Base-by-base conservation (phyloP, 78 protist genomes). In the Dictyostelium brefeldianum region DNA sequence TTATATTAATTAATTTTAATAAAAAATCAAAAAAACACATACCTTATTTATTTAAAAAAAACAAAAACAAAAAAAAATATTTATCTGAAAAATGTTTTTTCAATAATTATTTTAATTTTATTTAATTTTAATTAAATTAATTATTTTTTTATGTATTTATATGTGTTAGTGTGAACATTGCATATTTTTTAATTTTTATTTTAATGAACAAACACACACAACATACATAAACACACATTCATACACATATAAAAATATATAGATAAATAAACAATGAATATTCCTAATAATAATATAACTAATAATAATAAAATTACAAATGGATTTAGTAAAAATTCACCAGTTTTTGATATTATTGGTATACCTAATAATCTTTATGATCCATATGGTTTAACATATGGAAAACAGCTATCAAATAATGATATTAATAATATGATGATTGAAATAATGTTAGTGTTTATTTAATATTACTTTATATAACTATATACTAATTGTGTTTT, bases 301-400 rank as follows among this genome's bases (percentile, higher is more conserved):
- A 25, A 25, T 11, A 25, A 22, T 62, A 25, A 11, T 25, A 62
- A 62, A 62, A 62, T n/a, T 22, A 57, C 20, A 9, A 57, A 62
- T 62, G 70, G 70, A 25, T 62, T 62, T 62, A 36, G 70, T 62
- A 62, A 62, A 62, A 62, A 25, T 22, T 62, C 70, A 11, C n/a
- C 10, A 25, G 27, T 62, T 3, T 62, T 62, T 62, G 70, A 62
- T 25, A 62, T 62, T 29, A 14, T 62, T 0, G 31, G 36, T 11
- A 62, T 31, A 11, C 70, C 70, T 4, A 62, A 62, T 62, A 62
- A 62, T 62, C n/a, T 62, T 11, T 62, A 25, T 62, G 70, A 62
- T 22, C 70, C 70, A 62, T 62, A 25, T 62, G 70, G 27, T 62
- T 11, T 62, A 11, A 25, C 43, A 3, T 62, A 62, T 62, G 70